These are phyloP conservation scores for California macrophylla DNA, from an alignment of 441 rosid genomes.

Conservation along the genomic window DNA sequence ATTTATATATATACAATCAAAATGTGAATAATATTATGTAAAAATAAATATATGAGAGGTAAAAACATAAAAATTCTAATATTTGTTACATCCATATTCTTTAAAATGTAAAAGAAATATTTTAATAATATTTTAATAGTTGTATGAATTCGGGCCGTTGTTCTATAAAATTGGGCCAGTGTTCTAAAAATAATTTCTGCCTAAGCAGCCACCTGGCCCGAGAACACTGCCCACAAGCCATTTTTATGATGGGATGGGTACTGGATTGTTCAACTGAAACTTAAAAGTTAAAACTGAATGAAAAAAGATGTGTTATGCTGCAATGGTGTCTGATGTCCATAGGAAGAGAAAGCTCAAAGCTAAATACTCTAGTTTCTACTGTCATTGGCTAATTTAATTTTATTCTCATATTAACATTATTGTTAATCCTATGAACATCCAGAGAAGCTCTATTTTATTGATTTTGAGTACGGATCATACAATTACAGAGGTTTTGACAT, in stretches of 20 bases:
- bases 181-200: no score
- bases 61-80: no score
- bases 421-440: constrained; percentile 23
- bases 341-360: neutral
- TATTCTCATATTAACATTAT: constrained; percentile 18
- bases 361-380: constrained; percentile 4
- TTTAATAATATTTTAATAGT: no score
- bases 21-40: no score
- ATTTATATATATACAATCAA: no score
- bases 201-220: no score
- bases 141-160: no score
- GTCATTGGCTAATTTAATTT: constrained; percentile 9
- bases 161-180: no score
- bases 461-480: constrained; percentile 96
- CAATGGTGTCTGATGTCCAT: constrained; percentile 11
- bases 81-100: no score
- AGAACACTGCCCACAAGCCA: neutral
- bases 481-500: constrained; percentile 89
- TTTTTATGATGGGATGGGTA: neutral
- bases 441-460: constrained; percentile 86
- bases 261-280: neutral
- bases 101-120: no score
- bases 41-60: no score
- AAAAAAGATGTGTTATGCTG: neutral
- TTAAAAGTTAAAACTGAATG: neutral